Evolutionary conservation across 345 rosid genomes (phyloP).

Genomic region (Lepidium africanum): DNA sequence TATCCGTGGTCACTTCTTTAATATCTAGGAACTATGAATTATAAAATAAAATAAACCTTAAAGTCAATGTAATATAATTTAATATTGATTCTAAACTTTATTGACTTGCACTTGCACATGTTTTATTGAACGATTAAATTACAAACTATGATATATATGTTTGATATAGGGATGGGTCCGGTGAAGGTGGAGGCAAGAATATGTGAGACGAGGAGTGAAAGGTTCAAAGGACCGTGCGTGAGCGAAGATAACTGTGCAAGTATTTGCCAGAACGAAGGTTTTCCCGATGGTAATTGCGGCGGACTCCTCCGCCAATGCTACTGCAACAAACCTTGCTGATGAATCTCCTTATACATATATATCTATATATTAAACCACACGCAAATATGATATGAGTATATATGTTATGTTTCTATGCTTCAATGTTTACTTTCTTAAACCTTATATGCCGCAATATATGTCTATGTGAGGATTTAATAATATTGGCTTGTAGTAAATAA

Average conservation of each 20-base stretch:
- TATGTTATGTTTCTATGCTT: background rate
- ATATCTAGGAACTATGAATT: no score
- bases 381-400: no score
- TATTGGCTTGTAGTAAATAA: background rate
- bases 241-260: background rate
- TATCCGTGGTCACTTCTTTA: no score
- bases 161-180: no score
- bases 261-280: background rate
- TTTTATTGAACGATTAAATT: no score
- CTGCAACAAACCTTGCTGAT: background rate
- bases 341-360: background rate
- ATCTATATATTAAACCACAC: background rate
- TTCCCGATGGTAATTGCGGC: background rate
- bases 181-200: background rate
- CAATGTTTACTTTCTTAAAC: background rate
- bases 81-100: no score
- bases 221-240: background rate
- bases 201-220: background rate
- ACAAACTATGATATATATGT: no score
- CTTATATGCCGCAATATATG: background rate
- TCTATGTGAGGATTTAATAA: background rate
- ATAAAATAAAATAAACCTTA: no score
- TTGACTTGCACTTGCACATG: no score
- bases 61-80: no score
- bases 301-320: background rate